Conservation (phyloP, 2,329 filamentous ascomycete genomes). For the Ilyonectria mors-panacis region DNA sequence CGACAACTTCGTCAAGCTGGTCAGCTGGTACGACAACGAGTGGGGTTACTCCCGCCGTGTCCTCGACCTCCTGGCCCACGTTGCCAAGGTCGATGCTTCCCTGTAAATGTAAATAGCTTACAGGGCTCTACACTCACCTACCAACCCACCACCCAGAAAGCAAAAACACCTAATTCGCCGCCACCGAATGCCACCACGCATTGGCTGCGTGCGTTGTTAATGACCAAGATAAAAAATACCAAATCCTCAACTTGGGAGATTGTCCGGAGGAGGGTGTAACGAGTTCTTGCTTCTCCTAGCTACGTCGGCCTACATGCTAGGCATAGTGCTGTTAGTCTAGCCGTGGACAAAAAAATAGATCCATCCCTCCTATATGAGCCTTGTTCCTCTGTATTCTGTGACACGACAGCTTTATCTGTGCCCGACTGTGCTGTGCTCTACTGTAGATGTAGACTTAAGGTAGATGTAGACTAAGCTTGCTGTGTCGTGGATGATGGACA, state of each 20-base stretch:
- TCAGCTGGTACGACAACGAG: conserved; percentile 99
- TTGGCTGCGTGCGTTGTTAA: conserved; percentile 43
- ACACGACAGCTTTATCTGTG: too few species aligned
- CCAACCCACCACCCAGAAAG: conserved; percentile 34
- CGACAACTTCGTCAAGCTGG: conserved; percentile 98
- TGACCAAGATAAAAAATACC: conserved; percentile 44
- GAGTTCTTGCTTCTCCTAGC: conserved; percentile 33
- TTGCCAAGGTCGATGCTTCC: conserved; percentile 81
- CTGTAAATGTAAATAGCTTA: conserved; percentile 58
- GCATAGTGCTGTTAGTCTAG: conserved; percentile 44
- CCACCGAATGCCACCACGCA: conserved; percentile 29
- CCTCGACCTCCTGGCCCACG: conserved; percentile 84
- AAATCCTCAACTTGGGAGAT: conserved; percentile 43
- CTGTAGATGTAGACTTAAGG: too few species aligned
- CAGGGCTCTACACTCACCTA: conserved; percentile 27
- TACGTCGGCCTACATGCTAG: conserved; percentile 39
- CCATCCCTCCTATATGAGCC: conserved; percentile 40
- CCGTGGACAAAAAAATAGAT: conserved; percentile 45
- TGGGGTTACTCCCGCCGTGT: conserved; percentile 99
- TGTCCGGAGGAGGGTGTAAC: conserved; percentile 44
- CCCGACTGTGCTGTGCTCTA: too few species aligned
- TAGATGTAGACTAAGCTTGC: too few species aligned
- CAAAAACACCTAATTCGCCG: conserved; percentile 46
- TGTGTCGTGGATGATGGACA: too few species aligned
- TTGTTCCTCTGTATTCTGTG: neutral